Evolutionary conservation across 176 grass and related monocot species (phyloP).

Genomic region (bread wheat (Triticum aestivum)): DNA sequence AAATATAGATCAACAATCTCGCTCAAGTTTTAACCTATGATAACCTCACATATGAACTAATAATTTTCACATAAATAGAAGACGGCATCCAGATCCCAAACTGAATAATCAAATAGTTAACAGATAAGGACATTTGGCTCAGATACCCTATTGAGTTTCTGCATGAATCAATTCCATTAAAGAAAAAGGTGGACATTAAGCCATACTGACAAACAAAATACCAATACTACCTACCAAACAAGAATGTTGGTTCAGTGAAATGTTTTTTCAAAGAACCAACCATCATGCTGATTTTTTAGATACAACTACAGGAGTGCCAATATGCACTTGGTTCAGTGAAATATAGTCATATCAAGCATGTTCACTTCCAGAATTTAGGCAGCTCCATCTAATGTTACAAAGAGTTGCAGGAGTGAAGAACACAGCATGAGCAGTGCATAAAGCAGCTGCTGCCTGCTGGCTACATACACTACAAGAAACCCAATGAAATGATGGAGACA

Average conservation of each 20-base stretch:
- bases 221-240: too few species aligned
- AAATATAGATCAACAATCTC: not conserved
- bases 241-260: not conserved
- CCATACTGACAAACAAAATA: not conserved
- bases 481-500: not conserved
- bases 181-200: not conserved
- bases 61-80: not conserved
- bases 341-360: not conserved
- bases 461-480: slow-evolving; percentile 7
- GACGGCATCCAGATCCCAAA: not conserved
- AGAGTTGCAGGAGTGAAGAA: not conserved
- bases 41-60: not conserved
- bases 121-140: not conserved
- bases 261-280: not conserved
- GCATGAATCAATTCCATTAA: not conserved
- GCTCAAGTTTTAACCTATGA: not conserved
- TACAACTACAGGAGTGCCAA: not conserved
- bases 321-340: not conserved
- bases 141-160: not conserved
- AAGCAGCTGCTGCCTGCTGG: not conserved
- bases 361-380: slow-evolving; percentile 25
- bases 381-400: slow-evolving; percentile 4
- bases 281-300: not conserved
- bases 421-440: slow-evolving; percentile 23
- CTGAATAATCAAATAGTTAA: not conserved